Percentiles rank a stretch among this genome's conserved stretches.
Evolutionary conservation across 139 green algal species (phyloP).

Genomic region (Limnomonas spitsbergensis): DNA sequence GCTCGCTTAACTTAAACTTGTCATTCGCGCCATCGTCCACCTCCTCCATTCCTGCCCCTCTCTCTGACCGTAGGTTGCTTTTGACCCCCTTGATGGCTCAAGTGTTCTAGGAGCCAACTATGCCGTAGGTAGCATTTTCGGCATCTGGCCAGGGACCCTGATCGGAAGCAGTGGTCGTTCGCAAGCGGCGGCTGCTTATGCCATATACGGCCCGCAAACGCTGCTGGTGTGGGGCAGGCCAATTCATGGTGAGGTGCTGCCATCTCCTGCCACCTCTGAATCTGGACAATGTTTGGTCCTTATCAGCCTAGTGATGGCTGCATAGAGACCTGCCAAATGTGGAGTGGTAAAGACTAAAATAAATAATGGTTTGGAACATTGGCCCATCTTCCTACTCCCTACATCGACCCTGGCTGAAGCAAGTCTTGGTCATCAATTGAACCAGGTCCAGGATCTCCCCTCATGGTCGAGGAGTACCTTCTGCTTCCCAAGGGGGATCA

Average conservation of each 20-base stretch:
- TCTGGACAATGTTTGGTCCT: too few species aligned
- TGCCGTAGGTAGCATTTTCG: conserved; percentile 82
- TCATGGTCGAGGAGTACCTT: conserved; percentile 12
- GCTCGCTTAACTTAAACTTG: too few species aligned
- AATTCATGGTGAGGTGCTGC: not conserved
- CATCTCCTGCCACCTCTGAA: too few species aligned
- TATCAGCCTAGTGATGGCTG: too few species aligned
- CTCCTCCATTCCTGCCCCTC: too few species aligned
- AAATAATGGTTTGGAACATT: not conserved
- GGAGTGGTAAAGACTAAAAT: too few species aligned
- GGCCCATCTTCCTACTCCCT: not conserved
- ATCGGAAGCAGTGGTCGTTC: conserved; percentile 54
- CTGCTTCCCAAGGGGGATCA: not conserved
- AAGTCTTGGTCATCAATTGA: not conserved
- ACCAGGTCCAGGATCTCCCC: not conserved
- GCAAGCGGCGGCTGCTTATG: conserved; percentile 71
- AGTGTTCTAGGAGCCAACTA: conserved; percentile 77
- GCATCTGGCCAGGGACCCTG: conserved; percentile 66
- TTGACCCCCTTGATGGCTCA: conserved; percentile 80
- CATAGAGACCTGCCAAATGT: too few species aligned
- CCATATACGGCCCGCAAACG: conserved; percentile 71
- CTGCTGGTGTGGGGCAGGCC: conserved; percentile 69
- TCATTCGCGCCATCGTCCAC: too few species aligned
- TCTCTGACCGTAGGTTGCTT: conserved; percentile 77
- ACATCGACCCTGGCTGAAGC: not conserved